Percentiles rank a stretch among this genome's conserved stretches.
Conservation (phyloP, 2,329 filamentous ascomycete genomes). For the Nigrospora sphaerica region DNA sequence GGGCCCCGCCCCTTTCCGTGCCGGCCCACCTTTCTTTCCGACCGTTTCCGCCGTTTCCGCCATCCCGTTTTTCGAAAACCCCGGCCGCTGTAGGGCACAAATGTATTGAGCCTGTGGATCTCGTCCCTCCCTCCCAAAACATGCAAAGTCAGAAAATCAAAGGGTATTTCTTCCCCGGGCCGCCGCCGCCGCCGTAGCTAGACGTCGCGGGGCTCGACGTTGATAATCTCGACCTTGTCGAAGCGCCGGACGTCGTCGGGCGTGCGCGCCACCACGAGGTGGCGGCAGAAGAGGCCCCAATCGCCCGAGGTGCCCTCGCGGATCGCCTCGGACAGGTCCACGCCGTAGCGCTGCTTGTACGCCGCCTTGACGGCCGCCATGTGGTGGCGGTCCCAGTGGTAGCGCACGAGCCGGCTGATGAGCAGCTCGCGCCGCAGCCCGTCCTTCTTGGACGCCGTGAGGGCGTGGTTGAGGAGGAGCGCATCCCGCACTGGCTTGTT, state of each 20-base stretch:
- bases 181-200: no score
- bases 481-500: conserved; percentile 92
- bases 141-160: no score
- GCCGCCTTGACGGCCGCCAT: conserved; percentile 72
- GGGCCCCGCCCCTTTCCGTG: no score
- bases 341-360: conserved; percentile 70
- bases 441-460: conserved; percentile 66
- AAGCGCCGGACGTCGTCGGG: conserved; percentile 51
- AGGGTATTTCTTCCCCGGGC: no score
- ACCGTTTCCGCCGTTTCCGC: no score
- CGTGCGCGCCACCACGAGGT: conserved; percentile 57
- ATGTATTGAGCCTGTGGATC: no score
- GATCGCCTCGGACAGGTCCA: conserved; percentile 70
- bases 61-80: no score
- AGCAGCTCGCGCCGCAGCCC: conserved; percentile 74
- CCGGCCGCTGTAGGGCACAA: no score
- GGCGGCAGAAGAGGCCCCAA: conserved; percentile 69
- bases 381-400: conserved; percentile 88
- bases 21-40: no score
- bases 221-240: conserved; percentile 28
- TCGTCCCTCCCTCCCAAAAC: no score
- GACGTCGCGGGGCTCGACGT: not conserved
- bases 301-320: conserved; percentile 69
- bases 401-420: conserved; percentile 77
- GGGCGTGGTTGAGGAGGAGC: conserved; percentile 82